Evolutionary conservation across 257 asterid species (phyloP).

Genomic region (Scutellaria minor): DNA sequence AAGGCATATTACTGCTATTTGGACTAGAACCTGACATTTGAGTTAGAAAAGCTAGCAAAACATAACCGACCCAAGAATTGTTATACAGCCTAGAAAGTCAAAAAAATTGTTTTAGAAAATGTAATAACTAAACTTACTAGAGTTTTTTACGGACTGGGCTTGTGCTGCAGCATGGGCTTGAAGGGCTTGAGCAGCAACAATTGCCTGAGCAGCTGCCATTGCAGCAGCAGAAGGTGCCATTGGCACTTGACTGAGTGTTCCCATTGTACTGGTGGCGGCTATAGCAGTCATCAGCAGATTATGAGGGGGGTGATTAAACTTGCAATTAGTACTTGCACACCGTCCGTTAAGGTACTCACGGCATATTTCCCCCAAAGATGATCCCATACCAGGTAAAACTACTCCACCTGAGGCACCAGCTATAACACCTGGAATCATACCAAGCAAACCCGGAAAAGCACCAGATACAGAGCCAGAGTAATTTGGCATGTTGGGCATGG

Average conservation of each 20-base stretch:
- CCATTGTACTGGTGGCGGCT: constrained; percentile 80
- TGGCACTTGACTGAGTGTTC: constrained; percentile 86
- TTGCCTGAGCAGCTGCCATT: constrained; percentile 99
- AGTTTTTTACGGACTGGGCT: constrained; percentile 61
- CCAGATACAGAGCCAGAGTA: constrained; percentile 92
- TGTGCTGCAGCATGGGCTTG: constrained; percentile 98
- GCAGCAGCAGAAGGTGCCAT: constrained; percentile 99
- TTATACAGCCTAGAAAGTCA: constrained; percentile 20
- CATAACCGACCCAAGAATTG: constrained; percentile 5
- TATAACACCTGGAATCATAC: constrained; percentile 91
- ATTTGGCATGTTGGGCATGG: constrained; percentile 99
- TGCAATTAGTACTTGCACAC: constrained; percentile 82
- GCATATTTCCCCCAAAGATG: constrained; percentile 90
- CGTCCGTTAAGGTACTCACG: constrained; percentile 87
- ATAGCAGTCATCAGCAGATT: constrained; percentile 84
- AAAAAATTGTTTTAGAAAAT: constrained; percentile 8
- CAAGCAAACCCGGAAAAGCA: constrained; percentile 93
- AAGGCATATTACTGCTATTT: constrained; percentile 4
- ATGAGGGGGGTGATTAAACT: constrained; percentile 88
- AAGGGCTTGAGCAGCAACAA: constrained; percentile 98
- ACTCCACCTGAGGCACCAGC: constrained; percentile 95
- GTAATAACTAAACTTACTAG: constrained; percentile 50
- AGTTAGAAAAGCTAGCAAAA: constrained; percentile 13
- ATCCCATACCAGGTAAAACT: constrained; percentile 91
- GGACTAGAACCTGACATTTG: background rate